Percentiles rank a stretch among this genome's conserved stretches.
These are phyloP conservation scores for Picocystis sp. DNA, from an alignment of 163 green algal genomes.

Conservation along the genomic window DNA sequence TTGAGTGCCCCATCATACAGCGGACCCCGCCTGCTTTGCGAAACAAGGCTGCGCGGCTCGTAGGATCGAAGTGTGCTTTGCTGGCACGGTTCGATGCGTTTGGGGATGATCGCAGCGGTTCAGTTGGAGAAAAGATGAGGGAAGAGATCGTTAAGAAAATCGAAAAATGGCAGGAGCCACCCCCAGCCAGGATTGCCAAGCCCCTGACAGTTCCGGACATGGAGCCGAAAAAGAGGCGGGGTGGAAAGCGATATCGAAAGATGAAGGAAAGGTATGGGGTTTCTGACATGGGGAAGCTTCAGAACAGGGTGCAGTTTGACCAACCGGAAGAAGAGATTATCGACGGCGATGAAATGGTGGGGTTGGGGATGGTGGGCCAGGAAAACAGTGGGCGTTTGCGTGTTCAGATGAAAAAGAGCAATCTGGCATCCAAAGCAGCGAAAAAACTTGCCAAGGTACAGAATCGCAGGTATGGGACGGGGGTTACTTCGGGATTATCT, in stretches of 20 bases:
- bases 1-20: conserved; percentile 29
- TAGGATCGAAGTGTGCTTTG: conserved; percentile 77
- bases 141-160: conserved; percentile 70
- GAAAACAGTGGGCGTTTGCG: conserved; percentile 29
- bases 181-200: conserved; percentile 68
- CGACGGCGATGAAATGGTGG: conserved; percentile 71
- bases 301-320: conserved; percentile 91
- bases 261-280: conserved; percentile 57
- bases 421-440: conserved; percentile 59
- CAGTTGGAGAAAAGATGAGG: conserved; percentile 32
- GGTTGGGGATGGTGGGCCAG: conserved; percentile 75
- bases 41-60: conserved; percentile 48
- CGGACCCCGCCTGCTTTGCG: conserved; percentile 57
- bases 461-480: conserved; percentile 7
- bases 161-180: conserved; percentile 94
- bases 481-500: conserved; percentile 47
- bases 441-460: conserved; percentile 37
- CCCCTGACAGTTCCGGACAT: conserved; percentile 73
- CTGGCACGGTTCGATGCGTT: conserved; percentile 84
- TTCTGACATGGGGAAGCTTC: conserved; percentile 63
- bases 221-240: conserved; percentile 74
- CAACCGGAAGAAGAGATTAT: conserved; percentile 83
- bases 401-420: conserved; percentile 58
- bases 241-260: conserved; percentile 71
- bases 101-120: conserved; percentile 34